phyloP scores from a whole-genome alignment of 2,329 filamentous ascomycete genomes.

The Colletotrichum trifolii region DNA sequence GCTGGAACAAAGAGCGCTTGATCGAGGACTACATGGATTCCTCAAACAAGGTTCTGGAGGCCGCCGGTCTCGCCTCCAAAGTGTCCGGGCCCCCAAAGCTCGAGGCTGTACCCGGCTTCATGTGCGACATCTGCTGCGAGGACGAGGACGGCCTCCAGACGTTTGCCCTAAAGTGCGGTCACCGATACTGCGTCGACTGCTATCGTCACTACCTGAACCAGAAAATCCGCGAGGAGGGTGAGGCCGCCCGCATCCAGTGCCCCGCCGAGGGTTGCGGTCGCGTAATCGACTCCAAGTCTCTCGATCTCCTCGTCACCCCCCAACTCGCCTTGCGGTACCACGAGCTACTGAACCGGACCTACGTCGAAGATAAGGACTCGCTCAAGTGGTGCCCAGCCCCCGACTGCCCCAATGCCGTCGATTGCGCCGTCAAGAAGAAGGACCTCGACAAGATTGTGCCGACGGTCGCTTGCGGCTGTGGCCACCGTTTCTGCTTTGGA shows the following conservation, averaged over 20 bases:
- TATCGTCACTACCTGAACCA: conserved; percentile 91
- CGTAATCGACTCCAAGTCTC: conserved; percentile 89
- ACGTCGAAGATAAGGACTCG: conserved; percentile 95
- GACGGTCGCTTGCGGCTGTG: conserved; percentile 87
- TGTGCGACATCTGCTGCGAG: conserved; percentile 96
- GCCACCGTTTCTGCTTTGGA: conserved; percentile 93
- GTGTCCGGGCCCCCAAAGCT: conserved; percentile 73
- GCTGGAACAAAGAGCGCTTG: conserved; percentile 96
- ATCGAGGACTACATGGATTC: conserved; percentile 98
- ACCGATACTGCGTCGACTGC: conserved; percentile 92
- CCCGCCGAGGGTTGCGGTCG: conserved; percentile 87
- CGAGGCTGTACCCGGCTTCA: conserved; percentile 78
- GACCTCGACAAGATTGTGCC: conserved; percentile 88
- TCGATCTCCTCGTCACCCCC: conserved; percentile 77
- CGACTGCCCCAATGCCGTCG: conserved; percentile 93
- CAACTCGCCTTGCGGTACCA: conserved; percentile 76
- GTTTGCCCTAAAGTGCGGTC: conserved; percentile 94
- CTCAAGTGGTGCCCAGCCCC: conserved; percentile 98
- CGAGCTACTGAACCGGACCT: conserved; percentile 88
- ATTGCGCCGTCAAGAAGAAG: conserved; percentile 88
- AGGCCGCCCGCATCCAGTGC: conserved; percentile 94
- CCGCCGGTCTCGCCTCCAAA: conserved; percentile 80
- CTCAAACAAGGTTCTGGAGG: conserved; percentile 81
- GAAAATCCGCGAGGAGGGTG: conserved; percentile 95
- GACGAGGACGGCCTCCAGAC: conserved; percentile 81